Conservation (phyloP, 805 yeast genomes). For the Danielia reshetovae region DNA sequence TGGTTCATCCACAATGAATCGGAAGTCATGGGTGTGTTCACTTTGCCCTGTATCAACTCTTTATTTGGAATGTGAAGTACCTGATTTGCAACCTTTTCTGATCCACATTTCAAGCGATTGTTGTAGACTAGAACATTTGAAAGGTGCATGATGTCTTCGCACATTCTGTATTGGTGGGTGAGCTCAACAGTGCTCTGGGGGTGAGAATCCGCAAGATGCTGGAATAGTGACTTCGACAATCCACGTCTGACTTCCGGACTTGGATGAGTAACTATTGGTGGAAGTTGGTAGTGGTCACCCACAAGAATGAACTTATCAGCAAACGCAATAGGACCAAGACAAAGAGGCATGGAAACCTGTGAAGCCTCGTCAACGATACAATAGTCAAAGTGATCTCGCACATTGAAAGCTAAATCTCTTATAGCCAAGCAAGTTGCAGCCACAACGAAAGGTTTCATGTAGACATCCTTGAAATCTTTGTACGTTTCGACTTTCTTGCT, state of each 20-base stretch:
- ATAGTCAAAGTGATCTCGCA: conserved; percentile 67
- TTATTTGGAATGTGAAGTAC: conserved; percentile 46
- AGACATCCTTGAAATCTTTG: conserved; percentile 44
- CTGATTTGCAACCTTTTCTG: conserved; percentile 57
- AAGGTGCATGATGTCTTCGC: conserved; percentile 77
- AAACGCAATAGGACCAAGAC: conserved; percentile 79
- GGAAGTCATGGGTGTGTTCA: neutral
- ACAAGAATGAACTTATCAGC: conserved; percentile 82
- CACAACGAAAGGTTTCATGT: conserved; percentile 63
- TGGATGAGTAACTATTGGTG: conserved; percentile 69
- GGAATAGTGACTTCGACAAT: conserved; percentile 73
- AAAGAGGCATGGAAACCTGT: conserved; percentile 87
- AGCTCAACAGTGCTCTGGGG: conserved; percentile 76
- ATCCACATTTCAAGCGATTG: conserved; percentile 75
- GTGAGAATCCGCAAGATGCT: conserved; percentile 62
- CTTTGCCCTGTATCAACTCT: conserved; percentile 4
- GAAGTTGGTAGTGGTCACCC: conserved; percentile 94
- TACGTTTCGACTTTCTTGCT: conserved; percentile 30
- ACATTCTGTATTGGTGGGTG: conserved; percentile 88
- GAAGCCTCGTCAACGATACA: conserved; percentile 97
- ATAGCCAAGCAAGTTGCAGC: conserved; percentile 88
- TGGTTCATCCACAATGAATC: neutral
- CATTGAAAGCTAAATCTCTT: conserved; percentile 54
- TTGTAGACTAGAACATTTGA: conserved; percentile 78
- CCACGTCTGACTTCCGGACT: conserved; percentile 64